phyloP scores from a whole-genome alignment of 306 rosid genomes.

The Cicer chorassanicum region DNA sequence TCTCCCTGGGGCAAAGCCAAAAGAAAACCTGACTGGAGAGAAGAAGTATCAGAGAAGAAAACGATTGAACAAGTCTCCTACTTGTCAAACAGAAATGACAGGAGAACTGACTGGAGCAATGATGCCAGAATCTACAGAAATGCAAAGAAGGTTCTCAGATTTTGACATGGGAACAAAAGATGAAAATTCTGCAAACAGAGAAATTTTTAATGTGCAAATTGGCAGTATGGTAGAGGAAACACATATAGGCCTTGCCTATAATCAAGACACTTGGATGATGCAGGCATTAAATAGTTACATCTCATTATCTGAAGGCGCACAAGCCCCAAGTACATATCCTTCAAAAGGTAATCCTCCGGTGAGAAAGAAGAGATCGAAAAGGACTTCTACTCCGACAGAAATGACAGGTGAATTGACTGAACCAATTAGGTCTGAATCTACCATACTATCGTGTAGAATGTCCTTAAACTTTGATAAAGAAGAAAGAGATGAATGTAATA shows the following conservation, averaged over 20 bases:
- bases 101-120: constrained; percentile 35
- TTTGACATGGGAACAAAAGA: constrained; percentile 47
- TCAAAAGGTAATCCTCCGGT: constrained; percentile 37
- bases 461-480: constrained; percentile 51
- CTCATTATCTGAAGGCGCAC: constrained; percentile 36
- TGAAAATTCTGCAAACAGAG: constrained; percentile 42
- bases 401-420: constrained; percentile 42
- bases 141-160: constrained; percentile 51
- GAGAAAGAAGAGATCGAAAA: constrained; percentile 52
- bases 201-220: constrained; percentile 37
- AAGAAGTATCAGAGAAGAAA: constrained; percentile 61
- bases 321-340: constrained; percentile 35
- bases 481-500: constrained; percentile 48
- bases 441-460: constrained; percentile 56
- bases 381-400: constrained; percentile 43
- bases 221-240: constrained; percentile 34
- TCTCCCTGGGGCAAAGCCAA: constrained; percentile 9
- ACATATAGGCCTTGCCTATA: constrained; percentile 37
- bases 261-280: constrained; percentile 31
- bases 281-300: constrained; percentile 38
- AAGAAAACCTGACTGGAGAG: constrained; percentile 43
- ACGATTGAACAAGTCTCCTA: constrained; percentile 39
- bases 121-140: constrained; percentile 40
- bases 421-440: constrained; percentile 39
- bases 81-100: constrained; percentile 43